Conservation (phyloP, 768 basidiomycete genomes). For the Strobilomyces dryophilus region DNA sequence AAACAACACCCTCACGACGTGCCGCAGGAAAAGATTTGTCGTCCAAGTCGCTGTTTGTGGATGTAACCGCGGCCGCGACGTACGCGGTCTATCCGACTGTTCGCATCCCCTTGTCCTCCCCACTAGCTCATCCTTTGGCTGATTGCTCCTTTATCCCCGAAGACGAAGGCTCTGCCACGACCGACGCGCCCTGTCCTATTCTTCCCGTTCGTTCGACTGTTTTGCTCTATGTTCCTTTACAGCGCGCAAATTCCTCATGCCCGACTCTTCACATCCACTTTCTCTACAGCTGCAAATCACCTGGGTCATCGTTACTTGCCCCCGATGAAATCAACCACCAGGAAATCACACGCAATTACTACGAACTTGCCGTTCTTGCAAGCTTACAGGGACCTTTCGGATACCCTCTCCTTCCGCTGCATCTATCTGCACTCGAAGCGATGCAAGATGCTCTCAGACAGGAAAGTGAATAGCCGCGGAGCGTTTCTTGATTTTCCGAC, state of each 20-base stretch:
- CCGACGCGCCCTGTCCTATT: slow-evolving; percentile 36
- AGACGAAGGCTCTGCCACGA: slow-evolving; percentile 16
- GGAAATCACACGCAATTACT: slow-evolving; percentile 66
- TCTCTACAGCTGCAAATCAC: slow-evolving; percentile 46
- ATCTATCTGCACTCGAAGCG: slow-evolving; percentile 54
- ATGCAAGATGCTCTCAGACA: slow-evolving; percentile 38
- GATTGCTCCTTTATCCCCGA: slow-evolving; percentile 34
- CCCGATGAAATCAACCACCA: slow-evolving; percentile 33
- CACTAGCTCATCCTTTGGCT: slow-evolving; percentile 25
- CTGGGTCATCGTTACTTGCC: slow-evolving; percentile 34
- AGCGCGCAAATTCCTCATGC: slow-evolving; percentile 35
- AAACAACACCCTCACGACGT: slow-evolving; percentile 26
- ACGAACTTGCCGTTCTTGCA: slow-evolving; percentile 65
- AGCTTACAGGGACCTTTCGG: slow-evolving; percentile 38
- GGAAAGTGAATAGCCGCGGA: slow-evolving; percentile 18
- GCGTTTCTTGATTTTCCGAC: neutral
- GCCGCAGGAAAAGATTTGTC: slow-evolving; percentile 28
- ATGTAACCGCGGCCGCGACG: slow-evolving; percentile 38
- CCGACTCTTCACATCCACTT: slow-evolving; percentile 59
- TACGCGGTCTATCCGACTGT: slow-evolving; percentile 46
- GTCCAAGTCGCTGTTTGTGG: slow-evolving; percentile 30
- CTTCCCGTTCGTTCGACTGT: slow-evolving; percentile 56
- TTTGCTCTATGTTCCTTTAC: slow-evolving; percentile 52
- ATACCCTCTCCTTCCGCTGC: slow-evolving; percentile 45
- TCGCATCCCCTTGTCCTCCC: slow-evolving; percentile 41